Base-by-base conservation (phyloP, 2,329 filamentous ascomycete genomes). In the Fusarium domesticum region DNA sequence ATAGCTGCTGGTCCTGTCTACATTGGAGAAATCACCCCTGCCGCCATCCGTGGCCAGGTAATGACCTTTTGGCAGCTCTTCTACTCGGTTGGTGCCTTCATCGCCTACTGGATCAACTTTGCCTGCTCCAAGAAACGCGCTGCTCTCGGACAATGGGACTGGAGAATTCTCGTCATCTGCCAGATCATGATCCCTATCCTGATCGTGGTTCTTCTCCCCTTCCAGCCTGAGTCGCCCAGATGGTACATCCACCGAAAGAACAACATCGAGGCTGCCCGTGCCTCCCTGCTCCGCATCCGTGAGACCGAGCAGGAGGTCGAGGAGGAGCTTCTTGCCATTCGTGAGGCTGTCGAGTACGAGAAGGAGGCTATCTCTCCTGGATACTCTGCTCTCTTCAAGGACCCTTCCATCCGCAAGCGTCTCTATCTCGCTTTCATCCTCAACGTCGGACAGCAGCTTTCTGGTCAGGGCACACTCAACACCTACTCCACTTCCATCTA, bases 401-500 rank as follows among this genome's bases (percentile, higher is more conserved):
- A 87, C 64, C 75, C 74, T 31, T 85, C 83, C 11, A 69, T 87
- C 35, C 77, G 84, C 55, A 84, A 82, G 71, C 78, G 84, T 41
- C 74, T 88, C 52, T 67, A 73, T 35, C 74, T 88, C 20, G 83
- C 83, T 18, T 76, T 85, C 52, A 66, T 85, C 37, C 68, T 88
- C 65, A 88, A 88, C 61, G 74, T 83, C 35, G 84, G 84, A 35
- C 84, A 87, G 64, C 84, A 88, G 64, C 74, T 88, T 32, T 85
- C 83, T 5, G 84, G 84, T 16, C 84, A 88, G 65, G 85, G 84
- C 50, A 84, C 83, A 2, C 73, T 88, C 53, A 88, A 87, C 73
- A 77, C 78, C 4, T 88, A 88, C 72, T 84, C 78, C 16, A 85
- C 83, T n/a, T 78, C 80, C 55, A 84, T 88, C 59, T 88, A 88